A percentile compares a stretch with the other conserved stretches of the same genome.
Evolutionary conservation across 2,329 filamentous ascomycete genomes (phyloP).

Genomic region (Colletotrichum neosansevieriae): DNA sequence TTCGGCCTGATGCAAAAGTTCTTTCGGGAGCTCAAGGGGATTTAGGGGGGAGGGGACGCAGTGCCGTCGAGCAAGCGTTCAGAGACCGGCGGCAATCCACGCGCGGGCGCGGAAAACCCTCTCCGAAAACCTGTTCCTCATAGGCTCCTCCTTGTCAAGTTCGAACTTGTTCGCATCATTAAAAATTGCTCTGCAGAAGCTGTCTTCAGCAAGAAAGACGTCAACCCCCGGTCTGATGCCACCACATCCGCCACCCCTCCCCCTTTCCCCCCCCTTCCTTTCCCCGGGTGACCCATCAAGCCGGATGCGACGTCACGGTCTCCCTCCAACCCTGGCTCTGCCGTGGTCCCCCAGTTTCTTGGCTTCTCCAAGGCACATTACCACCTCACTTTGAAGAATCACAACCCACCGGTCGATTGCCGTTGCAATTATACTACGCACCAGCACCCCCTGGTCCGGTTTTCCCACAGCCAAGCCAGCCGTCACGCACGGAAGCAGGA

Average conservation of each 20-base stretch:
- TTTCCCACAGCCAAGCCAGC: slow-evolving; percentile 1
- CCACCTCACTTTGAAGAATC: neutral
- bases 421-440: neutral
- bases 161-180: slow-evolving; percentile 4
- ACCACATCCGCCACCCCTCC: neutral
- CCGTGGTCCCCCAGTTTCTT: slow-evolving; percentile 7
- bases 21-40: neutral
- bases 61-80: neutral
- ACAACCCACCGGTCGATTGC: slow-evolving; percentile 11
- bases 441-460: neutral
- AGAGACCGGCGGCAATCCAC: neutral
- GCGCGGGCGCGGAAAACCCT: slow-evolving; percentile 9
- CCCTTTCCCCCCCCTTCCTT: slow-evolving; percentile 1
- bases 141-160: neutral
- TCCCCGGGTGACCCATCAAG: slow-evolving; percentile 30
- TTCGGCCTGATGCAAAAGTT: neutral
- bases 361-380: neutral
- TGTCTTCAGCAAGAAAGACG: neutral
- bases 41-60: neutral
- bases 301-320: slow-evolving; percentile 30
- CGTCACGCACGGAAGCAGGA: slow-evolving; percentile 29
- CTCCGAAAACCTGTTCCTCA: neutral
- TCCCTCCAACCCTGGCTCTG: neutral
- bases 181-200: neutral
- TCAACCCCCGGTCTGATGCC: neutral